Evolutionary conservation across 1,284 basidiomycete genomes (phyloP), one percentile per base, ranked within the genome.

Genomic region (Rhodotorula glutinis): DNA sequence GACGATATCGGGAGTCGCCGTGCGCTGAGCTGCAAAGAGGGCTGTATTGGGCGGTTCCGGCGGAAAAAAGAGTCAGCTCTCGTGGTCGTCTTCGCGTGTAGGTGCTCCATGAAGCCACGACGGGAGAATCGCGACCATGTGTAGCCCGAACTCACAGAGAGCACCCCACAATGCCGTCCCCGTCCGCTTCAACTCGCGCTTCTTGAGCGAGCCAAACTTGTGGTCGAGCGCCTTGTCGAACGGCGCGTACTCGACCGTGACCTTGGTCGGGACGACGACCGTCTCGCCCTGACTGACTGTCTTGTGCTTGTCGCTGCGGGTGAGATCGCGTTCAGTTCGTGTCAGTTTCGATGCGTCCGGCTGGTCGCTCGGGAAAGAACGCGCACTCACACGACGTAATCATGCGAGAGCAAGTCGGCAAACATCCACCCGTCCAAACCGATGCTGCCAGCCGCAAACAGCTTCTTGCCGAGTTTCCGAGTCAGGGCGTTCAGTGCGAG

Each of bases 381-480:
- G n/a, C 62, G 46, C 29, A 61, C 87, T 82, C 80, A 92, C 92
- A 86, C 82, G 69, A 96, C 85, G 78, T 89, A 94, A 72, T 91
- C 87, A 77, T 95, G 92, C 53, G 84, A 82, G 64, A 93, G 83
- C 56, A 98, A 83, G 78, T 98, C 94, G 67, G 91, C 90, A 78
- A 98, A 97, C 74, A 95, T 90, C 79, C 90, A 98, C 10, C 95
- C 96, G 57, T 88, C 82, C 67, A 95, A 82, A n/a, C 95, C 95
- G 78, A 91, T 93, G 17, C 89, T 88, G 14, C 89, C 89, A 0
- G 92, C 90, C 25, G 88, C 86, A 76, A 96, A 98, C 78, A 98
- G 90, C 21, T 89, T 87, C 70, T 87, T 90, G 41, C 82, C 80
- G 60, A 85, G 82, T 62, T 82, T 82, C 13, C 52, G 41, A 9